These are phyloP conservation scores for Rhynchosporium secalis DNA, from an alignment of 2,329 filamentous ascomycete species.

Conservation along the genomic window DNA sequence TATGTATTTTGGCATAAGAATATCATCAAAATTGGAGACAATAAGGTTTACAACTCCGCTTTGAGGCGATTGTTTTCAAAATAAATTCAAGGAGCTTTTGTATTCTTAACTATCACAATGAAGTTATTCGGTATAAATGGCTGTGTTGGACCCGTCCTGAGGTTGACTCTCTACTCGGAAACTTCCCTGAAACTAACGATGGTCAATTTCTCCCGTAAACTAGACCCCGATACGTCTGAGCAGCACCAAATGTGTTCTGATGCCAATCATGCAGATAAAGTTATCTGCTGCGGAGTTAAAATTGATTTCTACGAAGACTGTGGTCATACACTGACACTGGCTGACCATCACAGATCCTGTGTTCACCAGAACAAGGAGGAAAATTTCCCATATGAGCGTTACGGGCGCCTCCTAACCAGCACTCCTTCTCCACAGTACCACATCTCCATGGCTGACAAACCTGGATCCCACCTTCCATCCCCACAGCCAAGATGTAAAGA, in stretches of 20 bases:
- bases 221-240: background rate
- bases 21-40: no score
- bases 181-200: background rate
- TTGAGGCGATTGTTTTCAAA: no score
- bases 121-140: background rate
- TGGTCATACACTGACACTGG: slow-evolving; percentile 4
- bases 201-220: background rate
- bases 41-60: no score
- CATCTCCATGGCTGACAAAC: background rate
- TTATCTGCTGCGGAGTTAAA: slow-evolving; percentile 11
- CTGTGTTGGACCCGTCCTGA: background rate
- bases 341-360: slow-evolving; percentile 9
- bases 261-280: background rate
- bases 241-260: background rate
- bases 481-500: background rate
- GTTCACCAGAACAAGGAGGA: background rate
- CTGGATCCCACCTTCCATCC: background rate
- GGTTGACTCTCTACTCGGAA: background rate
- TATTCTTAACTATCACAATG: background rate
- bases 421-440: background rate
- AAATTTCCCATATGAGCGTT: background rate
- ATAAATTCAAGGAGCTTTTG: no score
- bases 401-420: background rate
- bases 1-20: no score
- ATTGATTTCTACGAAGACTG: slow-evolving; percentile 14